These are phyloP conservation scores for Streptanthus diversifolius DNA, from an alignment of 345 rosid genomes.

Conservation along the genomic window DNA sequence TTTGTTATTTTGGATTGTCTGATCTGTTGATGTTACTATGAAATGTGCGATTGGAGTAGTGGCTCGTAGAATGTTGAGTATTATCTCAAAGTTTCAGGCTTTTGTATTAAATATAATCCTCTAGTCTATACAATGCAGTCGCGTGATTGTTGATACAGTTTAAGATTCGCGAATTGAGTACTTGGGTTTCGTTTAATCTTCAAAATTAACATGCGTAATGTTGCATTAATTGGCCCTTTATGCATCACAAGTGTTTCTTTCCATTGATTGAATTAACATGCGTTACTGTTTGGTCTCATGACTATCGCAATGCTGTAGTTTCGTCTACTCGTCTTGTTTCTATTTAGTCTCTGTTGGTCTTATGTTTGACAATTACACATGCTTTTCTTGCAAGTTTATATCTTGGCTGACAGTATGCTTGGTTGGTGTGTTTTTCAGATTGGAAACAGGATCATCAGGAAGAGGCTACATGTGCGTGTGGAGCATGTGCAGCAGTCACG, in stretches of 20 bases:
- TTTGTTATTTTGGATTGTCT: not conserved
- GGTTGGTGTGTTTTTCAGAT: slow-evolving; percentile 35
- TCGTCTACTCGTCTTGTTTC: not conserved
- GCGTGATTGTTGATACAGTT: not conserved
- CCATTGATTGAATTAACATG: not conserved
- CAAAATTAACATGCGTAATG: not conserved
- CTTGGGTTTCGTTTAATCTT: not conserved
- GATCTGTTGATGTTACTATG: not conserved
- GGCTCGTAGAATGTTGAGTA: not conserved
- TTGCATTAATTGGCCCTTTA: not conserved
- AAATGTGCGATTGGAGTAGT: not conserved
- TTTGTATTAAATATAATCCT: not conserved
- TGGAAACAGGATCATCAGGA: slow-evolving; percentile 61
- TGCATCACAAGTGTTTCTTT: not conserved
- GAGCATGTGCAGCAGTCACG: slow-evolving; percentile 76
- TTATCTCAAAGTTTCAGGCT: not conserved
- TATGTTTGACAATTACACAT: not conserved
- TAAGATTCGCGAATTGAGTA: not conserved
- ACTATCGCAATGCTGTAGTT: not conserved
- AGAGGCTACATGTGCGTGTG: slow-evolving; percentile 75
- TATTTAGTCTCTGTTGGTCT: no score
- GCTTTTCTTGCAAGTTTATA: not conserved
- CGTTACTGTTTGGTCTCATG: not conserved
- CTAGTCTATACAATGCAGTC: not conserved
- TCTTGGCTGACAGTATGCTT: not conserved